Conservation (phyloP, 1,284 basidiomycete genomes). For the Wolfiporia cocos region DNA sequence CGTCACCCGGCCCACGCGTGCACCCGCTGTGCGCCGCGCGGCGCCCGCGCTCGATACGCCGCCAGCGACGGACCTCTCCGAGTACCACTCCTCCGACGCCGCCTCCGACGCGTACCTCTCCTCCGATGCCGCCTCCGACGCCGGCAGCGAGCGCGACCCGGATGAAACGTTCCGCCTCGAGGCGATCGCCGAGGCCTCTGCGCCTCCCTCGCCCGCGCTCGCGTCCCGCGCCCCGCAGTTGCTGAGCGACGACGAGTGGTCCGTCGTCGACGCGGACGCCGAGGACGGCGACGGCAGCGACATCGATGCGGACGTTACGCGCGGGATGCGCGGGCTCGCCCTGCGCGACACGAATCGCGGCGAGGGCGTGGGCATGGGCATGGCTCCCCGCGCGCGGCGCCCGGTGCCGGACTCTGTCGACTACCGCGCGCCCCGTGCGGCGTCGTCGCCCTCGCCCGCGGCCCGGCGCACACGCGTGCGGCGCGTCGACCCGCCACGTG, state of each 20-base stretch:
- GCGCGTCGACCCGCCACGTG: conserved; percentile 11
- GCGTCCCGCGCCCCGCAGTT: conserved; percentile 1
- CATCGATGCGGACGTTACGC: conserved; percentile 10
- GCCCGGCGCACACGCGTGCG: conserved; percentile 27
- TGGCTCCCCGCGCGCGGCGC: conserved; percentile 16
- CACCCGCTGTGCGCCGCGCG: no score
- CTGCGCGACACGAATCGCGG: conserved; percentile 14
- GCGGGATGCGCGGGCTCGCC: conserved; percentile 14
- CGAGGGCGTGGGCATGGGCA: conserved; percentile 22
- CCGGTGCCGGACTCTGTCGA: conserved; percentile 24
- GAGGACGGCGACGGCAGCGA: conserved; percentile 23
- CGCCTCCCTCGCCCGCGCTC: conserved; percentile 13
- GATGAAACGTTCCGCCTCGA: conserved; percentile 27
- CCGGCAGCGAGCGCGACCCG: conserved; percentile 33
- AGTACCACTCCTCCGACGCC: conserved; percentile 36
- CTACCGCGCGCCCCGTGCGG: conserved; percentile 22
- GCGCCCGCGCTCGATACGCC: conserved; percentile 54
- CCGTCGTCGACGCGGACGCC: conserved; percentile 21
- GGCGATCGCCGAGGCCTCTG: conserved; percentile 21
- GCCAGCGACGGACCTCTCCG: conserved; percentile 54
- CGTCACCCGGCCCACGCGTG: conserved; percentile 54
- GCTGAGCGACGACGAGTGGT: conserved; percentile 21
- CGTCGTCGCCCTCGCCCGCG: conserved; percentile 36
- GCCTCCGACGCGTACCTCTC: conserved; percentile 45
- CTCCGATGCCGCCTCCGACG: conserved; percentile 33